These are phyloP conservation scores for Cichorium intybus DNA, from an alignment of 140 eudicot species.

Conservation along the genomic window DNA sequence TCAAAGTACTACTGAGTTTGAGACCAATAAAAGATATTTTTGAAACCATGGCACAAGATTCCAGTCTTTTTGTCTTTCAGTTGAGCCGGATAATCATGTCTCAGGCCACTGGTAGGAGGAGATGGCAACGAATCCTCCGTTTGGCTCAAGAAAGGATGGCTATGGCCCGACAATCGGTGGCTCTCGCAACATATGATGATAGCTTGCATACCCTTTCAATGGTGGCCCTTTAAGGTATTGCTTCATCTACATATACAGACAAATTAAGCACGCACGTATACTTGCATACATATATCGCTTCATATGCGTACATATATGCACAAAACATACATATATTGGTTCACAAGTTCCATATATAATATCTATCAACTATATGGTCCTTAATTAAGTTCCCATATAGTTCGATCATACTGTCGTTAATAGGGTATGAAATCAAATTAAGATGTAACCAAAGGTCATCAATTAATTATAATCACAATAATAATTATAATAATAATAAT, in stretches of 20 bases:
- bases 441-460: no score
- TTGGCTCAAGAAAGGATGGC: constrained; percentile 25
- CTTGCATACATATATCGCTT: neutral
- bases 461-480: no score
- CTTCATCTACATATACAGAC: neutral
- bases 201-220: constrained; percentile 40
- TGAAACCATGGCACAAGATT: neutral
- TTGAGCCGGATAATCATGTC: constrained; percentile 38
- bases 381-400: no score
- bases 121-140: constrained; percentile 40
- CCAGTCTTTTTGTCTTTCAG: constrained; percentile 47
- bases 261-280: no score
- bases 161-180: constrained; percentile 8
- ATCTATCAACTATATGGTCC: no score
- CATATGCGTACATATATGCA: neutral
- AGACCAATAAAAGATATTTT: constrained; percentile 30
- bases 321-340: no score
- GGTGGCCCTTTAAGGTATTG: constrained; percentile 40
- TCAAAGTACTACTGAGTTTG: constrained; percentile 31
- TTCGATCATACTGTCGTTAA: no score
- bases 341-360: no score
- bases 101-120: neutral
- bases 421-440: no score
- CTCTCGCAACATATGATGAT: constrained; percentile 28
- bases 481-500: no score